phyloP scores from a whole-genome alignment of 352 stramenopile species.

The Phytopythium litorale region DNA sequence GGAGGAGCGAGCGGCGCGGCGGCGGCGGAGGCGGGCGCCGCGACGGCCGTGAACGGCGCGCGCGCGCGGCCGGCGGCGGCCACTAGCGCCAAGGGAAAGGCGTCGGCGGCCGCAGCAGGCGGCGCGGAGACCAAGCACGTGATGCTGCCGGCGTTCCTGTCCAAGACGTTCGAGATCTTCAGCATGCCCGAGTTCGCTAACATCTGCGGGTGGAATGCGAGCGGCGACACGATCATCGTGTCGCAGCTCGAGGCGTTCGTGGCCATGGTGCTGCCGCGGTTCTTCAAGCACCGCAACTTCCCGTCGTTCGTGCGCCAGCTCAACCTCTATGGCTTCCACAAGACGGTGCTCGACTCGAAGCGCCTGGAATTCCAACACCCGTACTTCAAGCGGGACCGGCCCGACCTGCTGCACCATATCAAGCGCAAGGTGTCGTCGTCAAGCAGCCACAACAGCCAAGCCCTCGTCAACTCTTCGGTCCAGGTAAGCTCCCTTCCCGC shows the following conservation, averaged over 20 bases:
- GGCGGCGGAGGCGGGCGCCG: neutral
- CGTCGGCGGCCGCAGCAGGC: slow-evolving; percentile 11
- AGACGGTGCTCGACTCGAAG: slow-evolving; percentile 91
- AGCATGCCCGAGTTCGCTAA: slow-evolving; percentile 76
- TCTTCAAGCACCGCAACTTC: slow-evolving; percentile 94
- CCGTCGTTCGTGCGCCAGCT: slow-evolving; percentile 93
- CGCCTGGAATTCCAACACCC: slow-evolving; percentile 92
- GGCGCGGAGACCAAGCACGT: slow-evolving; percentile 60
- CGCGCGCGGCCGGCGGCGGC: slow-evolving; percentile 6
- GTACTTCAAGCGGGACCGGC: slow-evolving; percentile 87
- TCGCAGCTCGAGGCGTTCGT: slow-evolving; percentile 81
- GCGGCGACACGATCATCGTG: slow-evolving; percentile 92
- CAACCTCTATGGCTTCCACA: slow-evolving; percentile 94
- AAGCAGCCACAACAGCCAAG: slow-evolving; percentile 30
- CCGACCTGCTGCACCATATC: slow-evolving; percentile 84
- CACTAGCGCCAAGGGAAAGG: slow-evolving; percentile 9
- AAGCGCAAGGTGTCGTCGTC: slow-evolving; percentile 84
- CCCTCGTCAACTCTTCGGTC: slow-evolving; percentile 50
- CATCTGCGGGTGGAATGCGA: slow-evolving; percentile 89
- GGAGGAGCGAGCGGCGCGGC: neutral
- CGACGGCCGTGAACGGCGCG: slow-evolving; percentile 3
- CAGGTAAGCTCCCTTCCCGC: slow-evolving; percentile 22
- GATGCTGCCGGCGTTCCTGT: slow-evolving; percentile 89
- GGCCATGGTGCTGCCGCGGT: slow-evolving; percentile 79
- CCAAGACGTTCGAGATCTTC: slow-evolving; percentile 94